Conservation (phyloP, 331 rosid genomes). For the Acacia concinna region DNA sequence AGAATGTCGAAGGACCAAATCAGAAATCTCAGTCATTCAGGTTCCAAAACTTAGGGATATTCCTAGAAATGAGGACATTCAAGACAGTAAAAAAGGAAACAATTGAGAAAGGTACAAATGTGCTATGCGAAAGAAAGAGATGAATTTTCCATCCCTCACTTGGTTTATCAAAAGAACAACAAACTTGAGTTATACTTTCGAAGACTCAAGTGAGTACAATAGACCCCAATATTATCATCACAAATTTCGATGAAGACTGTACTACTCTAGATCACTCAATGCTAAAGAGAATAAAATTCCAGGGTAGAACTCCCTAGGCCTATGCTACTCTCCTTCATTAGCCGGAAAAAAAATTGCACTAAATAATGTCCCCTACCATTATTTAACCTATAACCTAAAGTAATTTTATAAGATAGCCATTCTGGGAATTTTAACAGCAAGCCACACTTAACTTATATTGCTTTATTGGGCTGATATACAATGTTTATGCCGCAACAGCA, state of each 20-base stretch:
- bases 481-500: not conserved
- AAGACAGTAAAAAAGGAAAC: not conserved
- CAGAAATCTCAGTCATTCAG: not conserved
- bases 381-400: not conserved
- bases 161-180: not conserved
- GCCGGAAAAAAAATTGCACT: not conserved
- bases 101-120: not conserved
- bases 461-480: not conserved
- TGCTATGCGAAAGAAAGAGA: not conserved
- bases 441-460: slow-evolving; percentile 5
- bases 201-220: not conserved
- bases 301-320: not conserved
- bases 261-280: not conserved
- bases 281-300: not conserved
- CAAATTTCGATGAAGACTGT: not conserved
- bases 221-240: not conserved
- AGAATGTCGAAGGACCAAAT: not conserved
- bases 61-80: not conserved
- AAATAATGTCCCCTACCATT: not conserved
- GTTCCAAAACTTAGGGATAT: not conserved
- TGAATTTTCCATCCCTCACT: not conserved
- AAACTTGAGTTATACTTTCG: not conserved
- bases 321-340: not conserved
- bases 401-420: not conserved
- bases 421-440: slow-evolving; percentile 9